A percentile compares a stretch with the other conserved stretches of the same genome.
phyloP scores from a whole-genome alignment of 108 stramenopile species.

The Craspedostauros australis region DNA sequence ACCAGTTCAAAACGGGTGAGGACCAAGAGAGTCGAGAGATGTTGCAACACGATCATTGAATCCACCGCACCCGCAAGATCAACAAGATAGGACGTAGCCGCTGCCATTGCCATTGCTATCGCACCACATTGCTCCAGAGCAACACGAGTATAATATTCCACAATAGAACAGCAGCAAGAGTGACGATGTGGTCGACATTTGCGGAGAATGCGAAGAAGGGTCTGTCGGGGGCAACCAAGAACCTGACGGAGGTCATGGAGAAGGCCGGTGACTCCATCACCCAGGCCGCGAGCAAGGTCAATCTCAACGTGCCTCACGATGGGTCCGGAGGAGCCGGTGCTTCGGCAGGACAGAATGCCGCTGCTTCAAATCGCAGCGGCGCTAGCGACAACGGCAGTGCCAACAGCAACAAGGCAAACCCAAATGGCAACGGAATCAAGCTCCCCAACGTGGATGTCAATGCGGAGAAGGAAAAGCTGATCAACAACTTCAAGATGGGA shows the following conservation, averaged over 20 bases:
- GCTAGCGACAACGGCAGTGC: not conserved
- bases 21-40: no score
- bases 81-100: no score
- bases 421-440: no score
- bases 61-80: no score
- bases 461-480: slow-evolving; percentile 10
- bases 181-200: slow-evolving; percentile 5
- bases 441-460: not conserved
- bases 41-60: no score
- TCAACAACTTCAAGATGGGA: slow-evolving; percentile 24
- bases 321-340: not conserved
- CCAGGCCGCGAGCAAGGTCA: slow-evolving; percentile 25
- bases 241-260: slow-evolving; percentile 27
- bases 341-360: not conserved
- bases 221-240: slow-evolving; percentile 13
- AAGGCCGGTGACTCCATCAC: slow-evolving; percentile 37
- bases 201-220: not conserved
- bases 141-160: no score
- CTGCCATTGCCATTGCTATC: no score
- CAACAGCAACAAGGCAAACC: no score
- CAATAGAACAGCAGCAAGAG: no score
- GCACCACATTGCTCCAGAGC: no score
- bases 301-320: not conserved
- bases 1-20: no score
- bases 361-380: no score